Percentiles rank a stretch among this genome's conserved stretches.
Evolutionary conservation across 495 filamentous ascomycete genomes (phyloP).

Genomic region (Penicillium malachiteum): DNA sequence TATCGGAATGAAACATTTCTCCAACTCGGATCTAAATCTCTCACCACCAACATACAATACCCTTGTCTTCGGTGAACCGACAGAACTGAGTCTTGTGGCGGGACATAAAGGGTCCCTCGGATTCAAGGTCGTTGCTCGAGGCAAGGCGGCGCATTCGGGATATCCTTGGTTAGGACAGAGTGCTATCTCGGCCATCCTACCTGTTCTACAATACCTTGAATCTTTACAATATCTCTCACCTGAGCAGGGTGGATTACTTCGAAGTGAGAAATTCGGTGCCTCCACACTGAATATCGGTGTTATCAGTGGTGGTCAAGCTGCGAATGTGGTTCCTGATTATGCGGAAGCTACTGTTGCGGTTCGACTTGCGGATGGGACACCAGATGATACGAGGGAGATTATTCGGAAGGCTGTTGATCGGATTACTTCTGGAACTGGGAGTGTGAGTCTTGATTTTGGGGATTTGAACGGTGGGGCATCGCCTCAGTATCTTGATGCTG

Average conservation of each 20-base stretch:
- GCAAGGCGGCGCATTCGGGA: constrained; percentile 72
- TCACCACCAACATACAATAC: constrained; percentile 44
- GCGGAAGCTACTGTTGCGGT: constrained; percentile 64
- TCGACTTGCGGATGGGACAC: constrained; percentile 67
- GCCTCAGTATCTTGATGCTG: constrained; percentile 64
- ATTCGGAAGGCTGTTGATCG: constrained; percentile 56
- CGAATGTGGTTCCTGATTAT: constrained; percentile 74
- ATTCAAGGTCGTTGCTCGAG: constrained; percentile 56
- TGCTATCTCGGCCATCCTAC: constrained; percentile 52
- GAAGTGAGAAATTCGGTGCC: constrained; percentile 69
- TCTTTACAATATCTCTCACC: constrained; percentile 57
- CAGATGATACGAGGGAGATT: constrained; percentile 46
- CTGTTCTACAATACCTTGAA: constrained; percentile 58
- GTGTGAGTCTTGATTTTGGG: constrained; percentile 51
- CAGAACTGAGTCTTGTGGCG: constrained; percentile 74
- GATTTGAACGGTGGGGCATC: constrained; percentile 61
- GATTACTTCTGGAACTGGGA: constrained; percentile 57
- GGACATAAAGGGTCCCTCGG: constrained; percentile 77
- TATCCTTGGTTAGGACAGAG: constrained; percentile 73
- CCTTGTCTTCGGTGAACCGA: constrained; percentile 85
- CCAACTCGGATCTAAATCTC: constrained; percentile 40
- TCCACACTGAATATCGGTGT: constrained; percentile 80
- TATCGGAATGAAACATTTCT: constrained; percentile 68
- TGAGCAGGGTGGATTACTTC: constrained; percentile 56
- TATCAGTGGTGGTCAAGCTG: constrained; percentile 75